These are phyloP conservation scores for Penicillium decumbens DNA, from an alignment of 2,329 filamentous ascomycete genomes.

Conservation along the genomic window DNA sequence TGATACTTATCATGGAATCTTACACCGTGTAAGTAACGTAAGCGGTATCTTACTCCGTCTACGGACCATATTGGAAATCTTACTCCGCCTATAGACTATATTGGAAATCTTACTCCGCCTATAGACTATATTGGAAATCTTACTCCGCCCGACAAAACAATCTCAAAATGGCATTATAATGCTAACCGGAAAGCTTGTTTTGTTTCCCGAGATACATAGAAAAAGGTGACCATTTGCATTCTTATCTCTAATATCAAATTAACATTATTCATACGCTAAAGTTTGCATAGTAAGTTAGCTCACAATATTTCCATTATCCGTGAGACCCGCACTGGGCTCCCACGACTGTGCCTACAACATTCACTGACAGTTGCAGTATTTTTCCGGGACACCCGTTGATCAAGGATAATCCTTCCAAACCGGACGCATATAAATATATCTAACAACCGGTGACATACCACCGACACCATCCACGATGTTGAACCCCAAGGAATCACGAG, in stretches of 20 bases:
- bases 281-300: neutral
- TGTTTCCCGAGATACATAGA: neutral
- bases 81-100: too few species aligned
- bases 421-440: neutral
- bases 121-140: neutral
- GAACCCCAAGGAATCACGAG: slow-evolving; percentile 4
- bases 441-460: slow-evolving; percentile 10
- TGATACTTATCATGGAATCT: slow-evolving; percentile 1
- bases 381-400: neutral
- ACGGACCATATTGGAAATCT: too few species aligned
- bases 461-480: neutral
- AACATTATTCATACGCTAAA: neutral
- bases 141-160: neutral
- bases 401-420: neutral
- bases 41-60: slow-evolving; percentile 3
- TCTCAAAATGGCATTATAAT: neutral
- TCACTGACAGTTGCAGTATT: neutral
- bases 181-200: neutral
- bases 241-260: neutral
- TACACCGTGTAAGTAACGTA: slow-evolving; percentile 1
- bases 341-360: neutral
- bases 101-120: slow-evolving; percentile 1
- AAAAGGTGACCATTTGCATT: neutral
- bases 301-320: neutral
- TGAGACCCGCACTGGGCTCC: neutral